phyloP scores from a whole-genome alignment of 805 yeast species.

The Pichia nakasei region DNA sequence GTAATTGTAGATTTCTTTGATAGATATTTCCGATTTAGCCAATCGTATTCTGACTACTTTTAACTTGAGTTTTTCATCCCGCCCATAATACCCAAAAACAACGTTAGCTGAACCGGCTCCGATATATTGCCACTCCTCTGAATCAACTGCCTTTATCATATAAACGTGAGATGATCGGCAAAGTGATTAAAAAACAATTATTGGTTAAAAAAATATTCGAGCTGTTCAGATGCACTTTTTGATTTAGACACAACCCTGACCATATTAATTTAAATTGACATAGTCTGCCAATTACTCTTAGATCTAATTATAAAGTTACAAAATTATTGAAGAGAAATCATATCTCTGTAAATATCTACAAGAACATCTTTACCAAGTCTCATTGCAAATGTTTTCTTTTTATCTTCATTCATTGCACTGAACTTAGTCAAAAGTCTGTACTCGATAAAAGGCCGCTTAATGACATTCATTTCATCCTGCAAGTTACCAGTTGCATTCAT shows the following conservation, averaged over 20 bases:
- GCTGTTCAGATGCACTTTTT: too few species aligned
- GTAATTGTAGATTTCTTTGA: constrained; percentile 34
- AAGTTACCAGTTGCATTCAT: constrained; percentile 45
- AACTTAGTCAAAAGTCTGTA: constrained; percentile 47
- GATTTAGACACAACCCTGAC: too few species aligned
- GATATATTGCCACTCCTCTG: constrained; percentile 31
- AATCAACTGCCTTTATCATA: not conserved
- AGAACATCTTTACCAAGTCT: constrained; percentile 52
- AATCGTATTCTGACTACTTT: constrained; percentile 32
- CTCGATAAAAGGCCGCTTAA: constrained; percentile 58
- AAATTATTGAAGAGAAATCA: constrained; percentile 26
- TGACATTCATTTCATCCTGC: constrained; percentile 27
- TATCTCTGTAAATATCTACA: constrained; percentile 59
- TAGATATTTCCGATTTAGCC: constrained; percentile 29
- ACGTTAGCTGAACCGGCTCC: constrained; percentile 44
- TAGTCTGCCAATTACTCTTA: too few species aligned
- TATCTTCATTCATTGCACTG: constrained; percentile 46
- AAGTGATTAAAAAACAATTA: too few species aligned
- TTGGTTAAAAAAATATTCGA: too few species aligned
- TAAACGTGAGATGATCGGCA: too few species aligned
- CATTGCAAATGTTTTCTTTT: constrained; percentile 42
- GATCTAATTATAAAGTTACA: not conserved
- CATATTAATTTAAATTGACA: too few species aligned
- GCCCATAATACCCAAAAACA: constrained; percentile 34
- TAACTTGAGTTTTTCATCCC: constrained; percentile 22